These are phyloP conservation scores for Kwoniella sp. DNA, from an alignment of 768 basidiomycete species.

Conservation along the genomic window DNA sequence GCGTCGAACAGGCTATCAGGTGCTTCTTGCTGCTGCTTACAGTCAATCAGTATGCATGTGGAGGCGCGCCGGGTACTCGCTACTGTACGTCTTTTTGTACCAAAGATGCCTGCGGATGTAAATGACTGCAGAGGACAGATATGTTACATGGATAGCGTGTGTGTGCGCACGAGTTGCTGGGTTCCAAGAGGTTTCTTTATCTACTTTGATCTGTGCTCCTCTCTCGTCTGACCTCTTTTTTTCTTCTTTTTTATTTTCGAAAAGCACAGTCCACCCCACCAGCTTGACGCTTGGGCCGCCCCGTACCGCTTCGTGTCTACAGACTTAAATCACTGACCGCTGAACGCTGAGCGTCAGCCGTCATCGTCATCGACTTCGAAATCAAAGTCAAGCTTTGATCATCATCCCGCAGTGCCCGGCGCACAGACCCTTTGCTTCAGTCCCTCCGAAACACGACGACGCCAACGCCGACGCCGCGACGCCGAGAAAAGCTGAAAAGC, in stretches of 20 bases:
- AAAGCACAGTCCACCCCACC: background rate
- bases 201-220: too few species aligned
- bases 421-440: slow-evolving; percentile 1
- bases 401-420: background rate
- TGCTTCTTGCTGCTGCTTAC: too few species aligned
- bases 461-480: background rate
- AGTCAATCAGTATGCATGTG: background rate
- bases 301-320: too few species aligned
- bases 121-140: too few species aligned
- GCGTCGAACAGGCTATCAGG: too few species aligned
- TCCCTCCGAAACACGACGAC: background rate
- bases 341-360: background rate
- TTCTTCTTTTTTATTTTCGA: too few species aligned
- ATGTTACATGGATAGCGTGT: too few species aligned
- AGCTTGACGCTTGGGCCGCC: background rate
- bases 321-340: too few species aligned
- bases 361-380: too few species aligned
- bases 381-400: background rate
- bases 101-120: background rate
- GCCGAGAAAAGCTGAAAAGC: background rate
- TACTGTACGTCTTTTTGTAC: background rate
- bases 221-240: too few species aligned
- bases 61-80: background rate
- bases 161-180: too few species aligned
- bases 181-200: too few species aligned